A percentile compares a stretch with the other conserved stretches of the same genome.
phyloP scores from a whole-genome alignment of 1,139 yeast species.

The Martiniozyma asiatica region DNA sequence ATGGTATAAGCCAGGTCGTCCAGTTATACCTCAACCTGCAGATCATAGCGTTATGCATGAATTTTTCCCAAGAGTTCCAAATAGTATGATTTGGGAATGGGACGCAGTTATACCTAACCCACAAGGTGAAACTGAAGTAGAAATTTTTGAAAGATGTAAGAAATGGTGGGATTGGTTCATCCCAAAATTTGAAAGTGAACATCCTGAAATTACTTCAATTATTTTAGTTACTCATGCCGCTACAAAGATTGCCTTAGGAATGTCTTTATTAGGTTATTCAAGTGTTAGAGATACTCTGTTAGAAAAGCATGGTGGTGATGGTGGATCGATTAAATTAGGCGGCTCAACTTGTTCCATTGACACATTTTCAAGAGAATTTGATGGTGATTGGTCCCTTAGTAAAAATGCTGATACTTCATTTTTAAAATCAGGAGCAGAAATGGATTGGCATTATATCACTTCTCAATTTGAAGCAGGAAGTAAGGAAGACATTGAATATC shows the following conservation, averaged over 20 bases:
- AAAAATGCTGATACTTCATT: constrained; percentile 43
- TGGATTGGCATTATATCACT: constrained; percentile 45
- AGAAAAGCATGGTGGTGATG: constrained; percentile 29
- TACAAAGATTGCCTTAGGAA: constrained; percentile 46
- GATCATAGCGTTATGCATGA: constrained; percentile 27
- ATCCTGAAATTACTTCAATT: constrained; percentile 33
- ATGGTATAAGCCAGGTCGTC: constrained; percentile 41
- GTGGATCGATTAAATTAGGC: constrained; percentile 33
- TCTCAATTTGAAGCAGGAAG: constrained; percentile 49
- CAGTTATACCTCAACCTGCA: constrained; percentile 40
- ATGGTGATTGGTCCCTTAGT: constrained; percentile 28
- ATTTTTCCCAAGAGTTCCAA: constrained; percentile 32
- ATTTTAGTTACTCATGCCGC: constrained; percentile 50
- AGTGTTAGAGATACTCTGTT: constrained; percentile 29
- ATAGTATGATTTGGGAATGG: constrained; percentile 31
- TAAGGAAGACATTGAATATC: constrained; percentile 42
- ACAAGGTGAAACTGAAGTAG: constrained; percentile 38
- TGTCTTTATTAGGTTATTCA: constrained; percentile 32
- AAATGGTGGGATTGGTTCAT: constrained; percentile 36
- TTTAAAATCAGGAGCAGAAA: constrained; percentile 40
- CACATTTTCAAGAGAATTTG: constrained; percentile 21
- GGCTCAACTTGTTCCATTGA: constrained; percentile 52
- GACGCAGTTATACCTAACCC: constrained; percentile 36
- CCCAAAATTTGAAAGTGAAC: constrained; percentile 31
- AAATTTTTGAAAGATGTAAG: constrained; percentile 33